Base-by-base conservation (phyloP, 164 flowering plant genomes). In the Berberis thunbergii region DNA sequence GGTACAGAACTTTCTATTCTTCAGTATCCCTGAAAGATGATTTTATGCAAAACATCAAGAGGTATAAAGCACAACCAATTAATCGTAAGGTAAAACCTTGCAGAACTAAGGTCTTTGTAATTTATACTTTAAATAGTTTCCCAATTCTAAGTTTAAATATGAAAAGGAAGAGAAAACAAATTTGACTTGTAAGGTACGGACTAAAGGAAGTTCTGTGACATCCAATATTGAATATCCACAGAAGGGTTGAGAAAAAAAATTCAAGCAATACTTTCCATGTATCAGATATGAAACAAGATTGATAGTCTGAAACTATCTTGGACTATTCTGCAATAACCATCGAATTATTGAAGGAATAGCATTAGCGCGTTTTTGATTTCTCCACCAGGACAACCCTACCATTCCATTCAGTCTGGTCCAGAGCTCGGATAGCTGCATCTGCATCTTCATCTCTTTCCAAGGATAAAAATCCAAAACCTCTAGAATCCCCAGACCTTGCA, bases 391-490 rank as follows among this genome's bases (percentile, higher is more conserved):
- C 74, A 64, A 78, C 58, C 41, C 81, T 73, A 5, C 81, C 81
- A 64, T 75, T 75, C 81, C 81, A 78, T 57, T 78, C 74, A 48
- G 77, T 73, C 66, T 73, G 72, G 59, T 76, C 79, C 49, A 76
- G 70, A 63, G 79, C 74, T 48, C 75, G 67, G 49, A 76, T 76
- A 1, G 79, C 77, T 55, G 74, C 79, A 76, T 76, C 79, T 11
- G 79, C 79, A 61, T 73, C 78, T 71, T 78, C 77, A 69, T 75
- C 81, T 69, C 67, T 73, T 58, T 78, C 77, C 73, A 78, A 69
- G 43, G 81, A 63, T 57, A 78, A 66, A 59, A 78, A 75, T 12
- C 81, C 81, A 71, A 75, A 78, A 50, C 81, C 79, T 58, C 81
- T 75, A 61, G 81, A 78, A 69, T 75, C 78, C 41, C 81, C 81